Evolutionary conservation across 2,329 filamentous ascomycete genomes (phyloP), one percentile per base, ranked within the genome.

Genomic region (Fusarium nisikadoi): DNA sequence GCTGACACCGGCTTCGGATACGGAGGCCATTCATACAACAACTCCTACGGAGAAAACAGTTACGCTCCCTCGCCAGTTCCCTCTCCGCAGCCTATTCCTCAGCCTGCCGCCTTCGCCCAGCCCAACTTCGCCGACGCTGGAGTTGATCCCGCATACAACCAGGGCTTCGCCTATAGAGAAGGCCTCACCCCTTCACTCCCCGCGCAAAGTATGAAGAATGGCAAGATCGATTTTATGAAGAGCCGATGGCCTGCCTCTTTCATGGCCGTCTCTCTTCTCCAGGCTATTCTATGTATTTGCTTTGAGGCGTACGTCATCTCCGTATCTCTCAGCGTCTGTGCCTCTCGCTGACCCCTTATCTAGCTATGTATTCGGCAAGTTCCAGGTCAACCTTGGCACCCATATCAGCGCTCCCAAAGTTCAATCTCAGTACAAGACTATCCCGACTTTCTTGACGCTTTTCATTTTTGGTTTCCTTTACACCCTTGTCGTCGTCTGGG

Each of bases 391-490:
- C 70, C 81, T 92, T 45, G 76, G 79, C 16, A 74, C 80, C 17
- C 82, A 85, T 49, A 78, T 84, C 46, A 77, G 83, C 62, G 79
- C 83, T 35, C 70, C 77, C 54, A 72, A 80, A 20, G 82, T 85
- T 46, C 81, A 84, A 58, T 86, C 89, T 17, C 87, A 90, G 70
- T 86, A 87, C 75, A 88, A 87, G 79, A 91, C 95, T 2, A 97
- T 99, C 72, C 95, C 96, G 31, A 98, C 95, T 41, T 98, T 98
- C 83, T 87, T 99, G 65, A 94, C 95, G 29, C 90, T 99, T 50
- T 97, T 98, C 86, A 97, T 98, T 81, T 98, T 99, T 81, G 96
- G 94, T 68, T 98, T 97, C 84, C 82, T 99, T 64, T 99, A 98
- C 84, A 91, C 97, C 79, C 84, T 98, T 36, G 85, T 97, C 33